Base-by-base conservation (phyloP, 2,329 filamentous ascomycete species). In the Fusarium sororula region DNA sequence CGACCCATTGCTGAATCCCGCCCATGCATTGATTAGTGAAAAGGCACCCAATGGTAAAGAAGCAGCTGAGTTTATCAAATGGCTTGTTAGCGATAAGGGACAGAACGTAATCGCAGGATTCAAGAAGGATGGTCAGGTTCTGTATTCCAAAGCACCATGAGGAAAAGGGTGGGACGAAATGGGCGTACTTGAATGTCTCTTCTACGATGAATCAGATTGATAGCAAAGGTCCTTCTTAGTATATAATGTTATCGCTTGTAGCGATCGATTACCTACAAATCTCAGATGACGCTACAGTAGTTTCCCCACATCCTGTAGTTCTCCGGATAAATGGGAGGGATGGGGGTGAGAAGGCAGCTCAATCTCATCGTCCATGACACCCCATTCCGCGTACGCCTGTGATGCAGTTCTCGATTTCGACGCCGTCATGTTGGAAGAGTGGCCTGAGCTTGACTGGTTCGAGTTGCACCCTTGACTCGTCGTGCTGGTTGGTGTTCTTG, bases 1-100 rank as follows among this genome's bases (percentile, higher is more conserved):
- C 9, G 83, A 85, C 68, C 80, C 79, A 5, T 74, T 87, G 5
- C 73, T 87, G 9, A 84, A 85, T 63, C 84, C 85, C 3, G 85
- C 84, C 2, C 65, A 48, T 32, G 58, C 59, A 12, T 38, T 75
- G 7, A 15, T 75, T 4, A 42, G 73, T 8, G 41, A 41, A 11
- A 63, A 73, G 6, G 70, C 66, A 9, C 53, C 26, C 3, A 56
- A 44, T 50, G 22, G 44, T 3, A 35, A 75, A 20, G 72, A 75
- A 30, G 69, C 69, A 4, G 17, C n/a, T 0, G 42, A 20, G 9
- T 75, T 75, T 57, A 63, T 70, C 17, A 64, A 75, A 18, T 75
- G 73, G 73, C 45, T 75, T 3, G 72, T 75, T 4, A 64, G 72
- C 6, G 63, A 66, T 12, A 68, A 72, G 30, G 72, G 73, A 3